Evolutionary conservation across 1,139 yeast species (phyloP).

Genomic region (Protomyces inouyei): DNA sequence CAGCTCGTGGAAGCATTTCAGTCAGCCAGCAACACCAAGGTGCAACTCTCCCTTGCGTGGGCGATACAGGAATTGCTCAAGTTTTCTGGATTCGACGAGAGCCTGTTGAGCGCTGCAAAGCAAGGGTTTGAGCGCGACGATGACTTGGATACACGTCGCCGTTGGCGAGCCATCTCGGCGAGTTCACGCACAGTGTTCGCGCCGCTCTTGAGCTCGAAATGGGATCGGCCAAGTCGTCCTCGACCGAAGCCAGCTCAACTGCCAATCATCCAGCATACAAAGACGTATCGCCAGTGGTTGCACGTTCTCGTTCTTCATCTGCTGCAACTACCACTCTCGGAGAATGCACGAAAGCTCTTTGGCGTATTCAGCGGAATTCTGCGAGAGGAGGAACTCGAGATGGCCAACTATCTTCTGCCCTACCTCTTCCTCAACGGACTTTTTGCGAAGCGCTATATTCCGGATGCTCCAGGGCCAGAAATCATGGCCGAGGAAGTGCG

Average conservation of each 20-base stretch:
- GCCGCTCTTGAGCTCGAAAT: constrained; percentile 71
- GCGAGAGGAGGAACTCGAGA: constrained; percentile 52
- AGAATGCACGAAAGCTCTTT: constrained; percentile 52
- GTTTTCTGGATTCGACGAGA: constrained; percentile 52
- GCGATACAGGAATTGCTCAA: constrained; percentile 83
- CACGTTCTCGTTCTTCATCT: constrained; percentile 62
- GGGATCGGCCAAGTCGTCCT: constrained; percentile 49
- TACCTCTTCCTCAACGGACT: constrained; percentile 69
- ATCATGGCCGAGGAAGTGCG: not conserved
- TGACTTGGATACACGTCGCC: constrained; percentile 37
- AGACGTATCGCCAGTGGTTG: constrained; percentile 58
- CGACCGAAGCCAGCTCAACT: constrained; percentile 44
- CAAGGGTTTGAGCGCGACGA: constrained; percentile 25
- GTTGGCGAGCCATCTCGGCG: constrained; percentile 62
- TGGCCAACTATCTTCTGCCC: constrained; percentile 47
- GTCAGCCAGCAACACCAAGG: constrained; percentile 83
- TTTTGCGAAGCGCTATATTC: constrained; percentile 27
- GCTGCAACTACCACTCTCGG: constrained; percentile 46
- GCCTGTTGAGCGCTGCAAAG: constrained; percentile 34
- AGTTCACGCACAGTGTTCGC: constrained; percentile 68
- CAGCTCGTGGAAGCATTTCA: constrained; percentile 74
- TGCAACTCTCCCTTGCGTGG: constrained; percentile 77
- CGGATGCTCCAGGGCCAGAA: not conserved
- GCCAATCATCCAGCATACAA: constrained; percentile 50
- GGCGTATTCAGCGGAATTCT: constrained; percentile 62